Evolutionary conservation across 2,329 filamentous ascomycete genomes (phyloP), one percentile per base, ranked within the genome.

Genomic region (Aspergillus terreus): DNA sequence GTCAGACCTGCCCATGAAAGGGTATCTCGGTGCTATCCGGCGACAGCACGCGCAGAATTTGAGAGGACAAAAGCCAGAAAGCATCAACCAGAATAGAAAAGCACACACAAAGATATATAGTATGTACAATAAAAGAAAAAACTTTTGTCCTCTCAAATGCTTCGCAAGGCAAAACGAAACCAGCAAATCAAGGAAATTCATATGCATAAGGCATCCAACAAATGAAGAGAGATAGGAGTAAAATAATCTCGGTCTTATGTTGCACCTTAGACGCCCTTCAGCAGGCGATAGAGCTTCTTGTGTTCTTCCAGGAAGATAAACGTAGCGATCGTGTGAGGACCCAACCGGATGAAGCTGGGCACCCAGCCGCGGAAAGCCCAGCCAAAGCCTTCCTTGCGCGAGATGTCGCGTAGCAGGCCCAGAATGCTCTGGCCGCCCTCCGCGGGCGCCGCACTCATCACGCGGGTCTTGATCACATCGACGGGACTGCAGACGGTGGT

Each of bases 351-450:
- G 58, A 86, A 86, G 65, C 83, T 85, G 15, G 83, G 83, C 14
- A 84, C 80, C 83, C 83, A 86, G 23, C 83, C 83, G 58, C 82
- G 78, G 72, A 85, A 86, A 72, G 83, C 81, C 83, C 83, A 86
- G 4, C 75, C 69, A 32, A 82, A 68, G 10, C 84, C 84, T 65
- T 86, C 83, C 46, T 77, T 74, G 46, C 72, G 72, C 51, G 75
- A 79, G 32, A 83, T 81, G 17, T 81, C 76, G 19, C 73, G 71
- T 45, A 86, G 62, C 30, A 84, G 65, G 35, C 68, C 68, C 4
- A 77, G 55, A 4, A 85, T 68, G 35, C 69, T 69, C 33, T 72
- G 69, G 6, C 61, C 78, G 65, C 64, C 63, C 50, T 75, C 71
- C 0, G 66, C 61, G 9, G 66, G 65, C 2, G 68, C 74, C 1